These are phyloP conservation scores for Claviceps capensis DNA, from an alignment of 2,329 filamentous ascomycete genomes.

Conservation along the genomic window DNA sequence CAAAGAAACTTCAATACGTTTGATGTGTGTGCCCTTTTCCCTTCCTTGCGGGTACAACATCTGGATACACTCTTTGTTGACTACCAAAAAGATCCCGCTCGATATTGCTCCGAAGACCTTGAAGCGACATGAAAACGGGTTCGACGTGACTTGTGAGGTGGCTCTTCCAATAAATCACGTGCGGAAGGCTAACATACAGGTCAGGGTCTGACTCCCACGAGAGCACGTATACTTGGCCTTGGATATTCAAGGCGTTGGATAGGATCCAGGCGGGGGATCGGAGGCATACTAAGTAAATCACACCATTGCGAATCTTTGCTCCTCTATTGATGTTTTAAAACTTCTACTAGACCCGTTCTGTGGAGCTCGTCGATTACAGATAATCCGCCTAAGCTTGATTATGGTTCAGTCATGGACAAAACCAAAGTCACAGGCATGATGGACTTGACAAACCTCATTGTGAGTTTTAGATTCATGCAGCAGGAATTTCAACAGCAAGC, in stretches of 20 bases:
- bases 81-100: slow-evolving; percentile 16
- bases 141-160: slow-evolving; percentile 22
- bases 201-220: slow-evolving; percentile 58
- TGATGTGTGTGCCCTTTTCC: slow-evolving; percentile 13
- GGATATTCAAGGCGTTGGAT: slow-evolving; percentile 14
- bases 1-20: slow-evolving; percentile 30
- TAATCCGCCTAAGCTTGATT: slow-evolving; percentile 44
- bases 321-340: not conserved
- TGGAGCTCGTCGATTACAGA: slow-evolving; percentile 20
- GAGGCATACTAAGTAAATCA: slow-evolving; percentile 5
- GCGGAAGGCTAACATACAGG: not conserved
- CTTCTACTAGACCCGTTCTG: slow-evolving; percentile 3
- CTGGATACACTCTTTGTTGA: not conserved
- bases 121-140: slow-evolving; percentile 14
- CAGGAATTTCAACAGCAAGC: not conserved
- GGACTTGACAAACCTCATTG: slow-evolving; percentile 51
- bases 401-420: slow-evolving; percentile 42
- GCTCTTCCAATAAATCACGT: no score
- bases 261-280: slow-evolving; percentile 23
- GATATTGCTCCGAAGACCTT: slow-evolving; percentile 17
- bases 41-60: not conserved
- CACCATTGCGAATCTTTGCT: not conserved
- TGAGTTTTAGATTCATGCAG: slow-evolving; percentile 18
- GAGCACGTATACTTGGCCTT: slow-evolving; percentile 53
- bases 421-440: slow-evolving; percentile 38